Evolutionary conservation across 441 rosid species (phyloP).

Genomic region (Gossypium gossypioides): DNA sequence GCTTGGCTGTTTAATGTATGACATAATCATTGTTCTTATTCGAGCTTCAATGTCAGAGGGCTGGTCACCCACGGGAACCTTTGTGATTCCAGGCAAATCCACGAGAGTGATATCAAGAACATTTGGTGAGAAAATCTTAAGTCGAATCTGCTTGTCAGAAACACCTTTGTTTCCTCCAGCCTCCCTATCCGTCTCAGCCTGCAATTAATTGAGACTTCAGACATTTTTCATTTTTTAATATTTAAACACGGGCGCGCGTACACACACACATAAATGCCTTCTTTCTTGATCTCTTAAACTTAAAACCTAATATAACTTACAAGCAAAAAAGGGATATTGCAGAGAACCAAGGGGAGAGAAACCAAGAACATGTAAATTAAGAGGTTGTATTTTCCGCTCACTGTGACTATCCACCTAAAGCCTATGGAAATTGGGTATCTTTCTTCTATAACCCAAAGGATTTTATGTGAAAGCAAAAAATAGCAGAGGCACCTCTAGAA

Average conservation of each 20-base stretch:
- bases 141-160: slow-evolving; percentile 72
- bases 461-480: background rate
- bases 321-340: background rate
- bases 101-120: slow-evolving; percentile 87
- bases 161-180: slow-evolving; percentile 77
- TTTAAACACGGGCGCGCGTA: background rate
- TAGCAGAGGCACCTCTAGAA: background rate
- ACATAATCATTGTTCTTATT: slow-evolving; percentile 85
- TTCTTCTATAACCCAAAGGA: background rate
- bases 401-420: background rate
- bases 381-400: background rate
- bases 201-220: slow-evolving; percentile 7
- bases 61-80: slow-evolving; percentile 91
- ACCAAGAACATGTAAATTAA: background rate
- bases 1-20: slow-evolving; percentile 71
- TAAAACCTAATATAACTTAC: background rate
- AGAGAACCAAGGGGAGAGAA: background rate
- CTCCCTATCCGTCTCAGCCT: slow-evolving; percentile 71
- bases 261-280: background rate
- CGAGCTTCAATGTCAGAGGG: slow-evolving; percentile 83
- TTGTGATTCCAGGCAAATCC: slow-evolving; percentile 86
- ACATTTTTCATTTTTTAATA: background rate
- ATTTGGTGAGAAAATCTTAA: slow-evolving; percentile 80
- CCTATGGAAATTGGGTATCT: background rate
- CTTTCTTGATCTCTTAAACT: background rate